Base-by-base conservation (phyloP, 331 rosid genomes). In the Quercus phellos region DNA sequence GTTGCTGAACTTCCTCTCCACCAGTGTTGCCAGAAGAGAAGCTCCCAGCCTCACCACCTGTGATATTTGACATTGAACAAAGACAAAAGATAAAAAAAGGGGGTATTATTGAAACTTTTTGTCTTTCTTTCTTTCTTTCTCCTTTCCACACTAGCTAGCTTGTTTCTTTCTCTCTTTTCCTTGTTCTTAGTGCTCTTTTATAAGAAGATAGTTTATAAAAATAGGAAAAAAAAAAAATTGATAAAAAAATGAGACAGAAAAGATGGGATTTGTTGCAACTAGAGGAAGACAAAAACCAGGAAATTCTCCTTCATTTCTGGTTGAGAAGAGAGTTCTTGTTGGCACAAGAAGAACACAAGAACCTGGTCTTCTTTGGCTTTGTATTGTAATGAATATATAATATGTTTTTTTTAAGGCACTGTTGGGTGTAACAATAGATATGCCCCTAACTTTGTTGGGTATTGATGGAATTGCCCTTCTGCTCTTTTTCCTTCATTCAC, bases 271-370 rank as follows among this genome's bases (percentile, higher is more conserved):
- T 87, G 90, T 76, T 87, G 89, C 2, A 79, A 80, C 43, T 61
- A 83, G 89, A 80, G 92, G 95, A 87, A 84, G 97, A 92, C 97
- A 90, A 92, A 88, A 87, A 87, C 88, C 97, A 88, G 91, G 80
- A 90, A 90, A 87, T 90, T 90, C 95, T 90, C 90, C 89, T 78
- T 87, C 92, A 79, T 87, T 92, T 90, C 83, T 84, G 93, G 86
- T 81, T 86, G 74, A 71, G 92, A 80, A 67, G 81, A 63, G 79
- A 75, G 78, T 61, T 81, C 22, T 73, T 66, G 81, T 59, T 75
- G 88, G 80, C 84, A 83, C 61, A 27, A 70, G 87, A 83, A 84
- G 83, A 87, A 84, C 88, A 85, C 89, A 83, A 84, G 51, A 79
- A 83, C 87, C 60, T 43, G 68, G 83, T 87, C 81, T 80, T 79